Conservation (phyloP, 116 monocot species). For the Papilionanthe hybrid region DNA sequence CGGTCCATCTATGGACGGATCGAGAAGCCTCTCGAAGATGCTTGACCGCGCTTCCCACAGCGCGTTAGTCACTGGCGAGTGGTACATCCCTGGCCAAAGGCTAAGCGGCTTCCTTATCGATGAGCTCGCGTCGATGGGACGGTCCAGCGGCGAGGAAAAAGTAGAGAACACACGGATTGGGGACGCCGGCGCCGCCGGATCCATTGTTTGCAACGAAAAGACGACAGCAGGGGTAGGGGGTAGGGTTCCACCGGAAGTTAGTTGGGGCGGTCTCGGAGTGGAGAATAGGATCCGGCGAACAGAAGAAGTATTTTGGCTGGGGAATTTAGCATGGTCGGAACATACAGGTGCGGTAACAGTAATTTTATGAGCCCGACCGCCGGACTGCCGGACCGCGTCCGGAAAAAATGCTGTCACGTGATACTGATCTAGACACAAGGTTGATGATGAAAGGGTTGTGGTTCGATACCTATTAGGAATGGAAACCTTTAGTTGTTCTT, state of each 20-base stretch:
- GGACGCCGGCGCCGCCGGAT: constrained; percentile 7
- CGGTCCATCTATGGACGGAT: constrained; percentile 39
- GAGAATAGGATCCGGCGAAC: neutral
- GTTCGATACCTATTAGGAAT: no score
- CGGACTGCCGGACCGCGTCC: no score
- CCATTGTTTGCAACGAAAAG: neutral
- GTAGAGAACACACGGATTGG: constrained; percentile 46
- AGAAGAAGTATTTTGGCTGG: neutral
- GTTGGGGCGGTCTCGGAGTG: neutral
- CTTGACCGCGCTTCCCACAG: constrained; percentile 93
- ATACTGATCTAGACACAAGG: no score
- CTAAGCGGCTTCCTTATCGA: constrained; percentile 81
- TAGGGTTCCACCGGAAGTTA: neutral
- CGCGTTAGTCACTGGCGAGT: constrained; percentile 93
- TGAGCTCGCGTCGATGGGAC: constrained; percentile 55
- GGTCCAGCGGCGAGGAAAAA: constrained; percentile 38
- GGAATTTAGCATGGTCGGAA: neutral
- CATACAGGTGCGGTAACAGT: neutral
- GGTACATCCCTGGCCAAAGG: constrained; percentile 97
- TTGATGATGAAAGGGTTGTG: no score
- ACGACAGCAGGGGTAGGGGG: neutral
- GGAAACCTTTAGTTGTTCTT: no score
- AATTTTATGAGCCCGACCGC: no score
- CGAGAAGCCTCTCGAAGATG: constrained; percentile 80
- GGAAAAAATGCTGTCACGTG: no score